Percentiles rank a stretch among this genome's conserved stretches.
phyloP scores from a whole-genome alignment of 2,329 filamentous ascomycete genomes.

The Lasiodiplodia theobromae region DNA sequence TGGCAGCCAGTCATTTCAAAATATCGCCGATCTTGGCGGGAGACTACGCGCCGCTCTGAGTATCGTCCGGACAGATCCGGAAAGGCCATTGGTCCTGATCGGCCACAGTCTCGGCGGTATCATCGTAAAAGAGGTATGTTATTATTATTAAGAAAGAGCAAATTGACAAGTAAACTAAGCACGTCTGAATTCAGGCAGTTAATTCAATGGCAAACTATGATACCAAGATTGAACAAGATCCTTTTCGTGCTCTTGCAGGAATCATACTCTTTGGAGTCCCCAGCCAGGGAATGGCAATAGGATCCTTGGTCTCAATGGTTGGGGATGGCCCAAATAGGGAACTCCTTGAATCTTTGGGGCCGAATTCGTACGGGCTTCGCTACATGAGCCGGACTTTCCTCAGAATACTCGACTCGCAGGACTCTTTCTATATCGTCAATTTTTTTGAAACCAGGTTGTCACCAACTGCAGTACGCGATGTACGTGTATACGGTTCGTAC shows the following conservation, averaged over 20 bases:
- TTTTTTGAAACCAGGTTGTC: not conserved
- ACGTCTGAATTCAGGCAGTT: not conserved
- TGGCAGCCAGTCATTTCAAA: not conserved
- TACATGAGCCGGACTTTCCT: not conserved
- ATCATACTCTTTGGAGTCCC: not conserved
- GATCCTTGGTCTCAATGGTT: not conserved
- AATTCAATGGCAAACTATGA: not conserved
- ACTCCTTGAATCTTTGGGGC: not conserved
- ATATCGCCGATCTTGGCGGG: not conserved
- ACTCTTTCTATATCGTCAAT: not conserved
- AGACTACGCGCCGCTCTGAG: not conserved
- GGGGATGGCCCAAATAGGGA: not conserved
- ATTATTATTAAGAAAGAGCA: not conserved
- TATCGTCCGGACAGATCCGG: not conserved
- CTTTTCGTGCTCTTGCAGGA: not conserved
- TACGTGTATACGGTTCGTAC: not conserved
- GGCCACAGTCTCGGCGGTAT: not conserved
- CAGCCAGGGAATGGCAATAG: not conserved
- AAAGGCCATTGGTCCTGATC: not conserved
- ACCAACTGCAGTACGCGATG: not conserved
- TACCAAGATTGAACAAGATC: not conserved
- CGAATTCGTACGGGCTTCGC: not conserved
- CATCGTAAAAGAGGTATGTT: not conserved
- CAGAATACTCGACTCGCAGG: not conserved
- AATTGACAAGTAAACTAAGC: not conserved